These are phyloP conservation scores for Thelonectria rubi DNA, from an alignment of 2,329 filamentous ascomycete species.

Conservation along the genomic window DNA sequence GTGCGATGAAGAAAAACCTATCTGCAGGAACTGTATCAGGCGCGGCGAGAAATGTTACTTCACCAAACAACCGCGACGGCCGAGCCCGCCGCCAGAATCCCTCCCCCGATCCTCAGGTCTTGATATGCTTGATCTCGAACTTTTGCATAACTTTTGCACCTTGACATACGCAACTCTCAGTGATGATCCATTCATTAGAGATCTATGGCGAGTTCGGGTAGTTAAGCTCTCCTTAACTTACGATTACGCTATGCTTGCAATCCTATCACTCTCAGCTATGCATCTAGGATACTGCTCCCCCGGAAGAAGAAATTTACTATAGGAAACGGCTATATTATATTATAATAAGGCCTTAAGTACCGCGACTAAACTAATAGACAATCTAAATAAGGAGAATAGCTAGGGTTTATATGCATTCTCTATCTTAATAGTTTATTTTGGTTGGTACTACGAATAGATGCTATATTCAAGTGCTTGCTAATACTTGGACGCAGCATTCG, in stretches of 20 bases:
- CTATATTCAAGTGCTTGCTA: background rate
- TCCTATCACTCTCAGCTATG: slow-evolving; percentile 9
- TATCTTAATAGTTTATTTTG: slow-evolving; percentile 12
- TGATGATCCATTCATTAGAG: slow-evolving; percentile 6
- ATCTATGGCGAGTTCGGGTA: slow-evolving; percentile 9
- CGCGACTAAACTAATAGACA: background rate
- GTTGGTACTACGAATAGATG: background rate
- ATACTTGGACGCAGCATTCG: slow-evolving; percentile 1
- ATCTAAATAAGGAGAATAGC: slow-evolving; percentile 1
- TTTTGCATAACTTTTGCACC: slow-evolving; percentile 9
- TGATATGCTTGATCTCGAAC: slow-evolving; percentile 11
- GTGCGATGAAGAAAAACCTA: slow-evolving; percentile 11
- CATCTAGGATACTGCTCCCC: slow-evolving; percentile 5
- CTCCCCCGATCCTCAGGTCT: background rate
- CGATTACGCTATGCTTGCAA: slow-evolving; percentile 10
- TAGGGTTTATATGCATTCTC: slow-evolving; percentile 11
- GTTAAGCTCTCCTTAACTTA: slow-evolving; percentile 11
- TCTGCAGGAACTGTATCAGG: slow-evolving; percentile 5
- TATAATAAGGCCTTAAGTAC: slow-evolving; percentile 7
- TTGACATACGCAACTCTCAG: slow-evolving; percentile 11
- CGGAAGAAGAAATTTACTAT: background rate
- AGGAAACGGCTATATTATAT: slow-evolving; percentile 1
- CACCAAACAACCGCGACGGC: background rate
- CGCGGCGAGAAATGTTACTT: slow-evolving; percentile 3
- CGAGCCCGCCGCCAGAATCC: background rate